Evolutionary conservation across 345 rosid genomes (phyloP), one percentile per base, ranked within the genome.

Genomic region (Salix koriyanagi): DNA sequence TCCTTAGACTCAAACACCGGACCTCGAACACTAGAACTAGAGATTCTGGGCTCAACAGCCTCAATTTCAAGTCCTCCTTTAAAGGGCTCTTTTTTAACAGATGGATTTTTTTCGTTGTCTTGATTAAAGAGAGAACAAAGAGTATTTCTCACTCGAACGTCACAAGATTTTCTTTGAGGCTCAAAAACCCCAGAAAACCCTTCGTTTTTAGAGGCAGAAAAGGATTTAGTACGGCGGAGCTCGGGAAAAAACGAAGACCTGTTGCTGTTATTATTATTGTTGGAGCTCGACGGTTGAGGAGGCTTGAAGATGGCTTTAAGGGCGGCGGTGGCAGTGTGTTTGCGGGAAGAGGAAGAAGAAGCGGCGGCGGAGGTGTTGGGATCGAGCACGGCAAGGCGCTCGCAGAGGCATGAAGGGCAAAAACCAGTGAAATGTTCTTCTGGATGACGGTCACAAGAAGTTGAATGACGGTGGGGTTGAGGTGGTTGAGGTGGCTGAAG

Each of bases 101-200:
- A 36, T 10, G 87, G 82, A 77, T 87, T 86, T 58, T 82, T 80
- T 72, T 77, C 91, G 83, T 84, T 85, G 89, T 91, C 99, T 41
- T 87, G 94, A 74, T 81, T 75, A 74, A 92, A 92, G 72, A 96
- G 87, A 16, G 94, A 79, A 87, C 90, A 92, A 23, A 94, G 96
- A 46, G 98, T 94, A 81, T 77, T 90, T 34, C 98, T 88, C 34
- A 69, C 99, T 85, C 90, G 84, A 75, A 96, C 97, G 94, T 96
- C 99, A 72, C 99, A 96, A 26, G 98, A 96, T 76, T 86, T 91
- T 71, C 99, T 88, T 91, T 96, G 99, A 2, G 99, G 97, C 91
- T 96, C 99, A 71, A 88, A 91, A 37, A 86, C 87, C 52, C 91
- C 90, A n/a, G 93, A 84, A 67, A 92, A 88, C 7, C 90, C 92